These are phyloP conservation scores for Mayamaea pseudoterrestris DNA, from an alignment of 108 stramenopile species.

Conservation along the genomic window DNA sequence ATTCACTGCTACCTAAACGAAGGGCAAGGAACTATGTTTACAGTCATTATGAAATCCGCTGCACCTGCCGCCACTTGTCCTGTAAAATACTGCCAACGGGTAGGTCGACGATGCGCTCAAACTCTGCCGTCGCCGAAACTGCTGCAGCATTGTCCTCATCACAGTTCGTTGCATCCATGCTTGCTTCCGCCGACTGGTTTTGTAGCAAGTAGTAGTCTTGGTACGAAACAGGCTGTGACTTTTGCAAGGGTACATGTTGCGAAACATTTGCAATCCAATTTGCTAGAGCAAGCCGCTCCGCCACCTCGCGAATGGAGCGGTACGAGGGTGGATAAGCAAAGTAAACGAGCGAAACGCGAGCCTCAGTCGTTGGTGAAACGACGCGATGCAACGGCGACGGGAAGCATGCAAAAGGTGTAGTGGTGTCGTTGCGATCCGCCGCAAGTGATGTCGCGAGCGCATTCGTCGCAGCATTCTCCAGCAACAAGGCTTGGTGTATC, in stretches of 20 bases:
- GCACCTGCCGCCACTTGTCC: slow-evolving; percentile 38
- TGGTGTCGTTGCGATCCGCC: background rate
- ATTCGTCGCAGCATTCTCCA: background rate
- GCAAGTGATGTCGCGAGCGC: background rate
- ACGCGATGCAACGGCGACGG: slow-evolving; percentile 26
- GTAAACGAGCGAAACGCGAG: slow-evolving; percentile 47
- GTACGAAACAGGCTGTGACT: background rate
- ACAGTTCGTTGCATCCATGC: background rate
- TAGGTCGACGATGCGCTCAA: slow-evolving; percentile 8
- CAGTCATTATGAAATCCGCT: too few species aligned
- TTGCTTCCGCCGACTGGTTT: slow-evolving; percentile 26
- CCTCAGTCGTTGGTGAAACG: slow-evolving; percentile 13
- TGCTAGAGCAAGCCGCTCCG: background rate
- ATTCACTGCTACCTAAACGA: too few species aligned
- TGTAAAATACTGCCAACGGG: slow-evolving; percentile 17
- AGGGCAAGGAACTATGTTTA: too few species aligned
- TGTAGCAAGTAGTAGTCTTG: slow-evolving; percentile 33
- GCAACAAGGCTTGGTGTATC: slow-evolving; percentile 2
- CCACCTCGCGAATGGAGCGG: slow-evolving; percentile 20
- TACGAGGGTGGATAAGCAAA: slow-evolving; percentile 56
- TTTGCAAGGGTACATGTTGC: background rate
- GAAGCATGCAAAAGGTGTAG: background rate
- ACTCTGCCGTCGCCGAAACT: slow-evolving; percentile 1
- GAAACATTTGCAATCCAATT: background rate
- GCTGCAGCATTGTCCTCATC: background rate